A percentile compares a stretch with the other conserved stretches of the same genome.
phyloP scores from a whole-genome alignment of 176 grass and related monocot genomes.

The Chrysopogon serrulatus region DNA sequence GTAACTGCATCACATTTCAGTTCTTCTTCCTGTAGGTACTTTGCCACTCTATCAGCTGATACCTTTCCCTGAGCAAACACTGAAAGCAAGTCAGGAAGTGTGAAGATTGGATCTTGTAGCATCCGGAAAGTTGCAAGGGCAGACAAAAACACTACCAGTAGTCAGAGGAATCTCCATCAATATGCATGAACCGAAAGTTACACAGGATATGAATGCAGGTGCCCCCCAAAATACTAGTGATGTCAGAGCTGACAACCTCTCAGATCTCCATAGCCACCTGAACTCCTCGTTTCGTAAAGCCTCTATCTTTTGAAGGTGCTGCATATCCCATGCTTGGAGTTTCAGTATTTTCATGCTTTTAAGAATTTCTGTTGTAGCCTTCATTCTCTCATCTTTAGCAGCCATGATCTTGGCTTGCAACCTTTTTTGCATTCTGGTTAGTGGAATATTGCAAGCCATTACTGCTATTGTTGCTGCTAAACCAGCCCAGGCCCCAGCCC shows the following conservation, averaged over 20 bases:
- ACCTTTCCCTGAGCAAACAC: conserved; percentile 87
- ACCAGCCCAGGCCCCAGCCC: conserved; percentile 69
- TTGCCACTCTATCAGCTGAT: conserved; percentile 76
- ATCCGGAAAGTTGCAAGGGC: conserved; percentile 93
- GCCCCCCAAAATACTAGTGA: conserved; percentile 79
- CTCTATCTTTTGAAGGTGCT: conserved; percentile 74
- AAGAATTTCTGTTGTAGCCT: conserved; percentile 78
- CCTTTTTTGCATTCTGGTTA: conserved; percentile 66
- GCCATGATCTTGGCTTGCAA: conserved; percentile 77
- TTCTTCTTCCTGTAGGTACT: conserved; percentile 87
- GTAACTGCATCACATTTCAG: conserved; percentile 57
- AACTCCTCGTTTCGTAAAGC: conserved; percentile 54
- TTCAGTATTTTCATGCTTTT: conserved; percentile 91
- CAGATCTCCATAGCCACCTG: conserved; percentile 67
- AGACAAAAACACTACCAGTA: conserved; percentile 78
- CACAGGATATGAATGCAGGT: conserved; percentile 78
- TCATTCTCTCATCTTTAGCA: conserved; percentile 86
- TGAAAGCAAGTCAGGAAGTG: conserved; percentile 79
- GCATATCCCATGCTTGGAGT: conserved; percentile 87
- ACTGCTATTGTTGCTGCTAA: conserved; percentile 70
- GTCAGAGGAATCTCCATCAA: conserved; percentile 75
- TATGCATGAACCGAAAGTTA: conserved; percentile 84
- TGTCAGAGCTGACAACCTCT: conserved; percentile 41
- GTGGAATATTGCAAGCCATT: conserved; percentile 86
- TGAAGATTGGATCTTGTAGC: conserved; percentile 91